Base-by-base conservation (phyloP, 169 alveolate species). In the Plasmodium cynomolgi region DNA sequence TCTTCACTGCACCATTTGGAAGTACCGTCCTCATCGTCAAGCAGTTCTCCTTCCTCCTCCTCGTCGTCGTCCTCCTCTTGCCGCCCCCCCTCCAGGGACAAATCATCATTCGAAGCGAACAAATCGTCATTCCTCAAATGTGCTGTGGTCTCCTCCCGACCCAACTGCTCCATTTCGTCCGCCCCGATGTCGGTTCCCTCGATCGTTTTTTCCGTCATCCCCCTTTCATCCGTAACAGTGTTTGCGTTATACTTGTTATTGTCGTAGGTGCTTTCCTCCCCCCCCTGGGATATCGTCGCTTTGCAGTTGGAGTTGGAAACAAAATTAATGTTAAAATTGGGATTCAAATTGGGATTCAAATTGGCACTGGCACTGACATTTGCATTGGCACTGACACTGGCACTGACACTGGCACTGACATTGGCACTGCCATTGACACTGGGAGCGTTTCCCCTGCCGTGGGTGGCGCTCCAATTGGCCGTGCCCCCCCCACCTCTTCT, bases 101-200 rank as follows among this genome's bases (percentile, higher is more conserved):
- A 68, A 68, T 68, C 77, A 68, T 68, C 31, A 68, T 68, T 68
- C 77, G 77, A 68, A 26, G 37, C n/a, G 77, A 29, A 68, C 77
- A 29, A 20, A 29, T 68, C 37, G 77, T 68, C 33, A 20, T 26
- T 23, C n/a, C 77, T 68, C 77, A 68, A 23, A 50, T 50, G 20
- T 0, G 31, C 17, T 26, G 77, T 3, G 13, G 37, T 1, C 6
- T 68, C 77, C 3, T 11, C n/a, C 13, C 31, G 31, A 23, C 41
- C 77, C 17, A 29, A 26, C 7, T 68, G 31, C 37, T 68, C 39
- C 31, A 68, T 68, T 68, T 68, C 77, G 15, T 20, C 77, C 77
- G 5, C 77, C 37, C 77, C 77, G 7, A 68, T 7, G 20, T 37
- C n/a, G 37, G 37, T 50, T 33, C 37, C 37, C 23, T 58, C 50